Conservation (phyloP, 179 eudicot species). For the Corrigiola litoralis region DNA sequence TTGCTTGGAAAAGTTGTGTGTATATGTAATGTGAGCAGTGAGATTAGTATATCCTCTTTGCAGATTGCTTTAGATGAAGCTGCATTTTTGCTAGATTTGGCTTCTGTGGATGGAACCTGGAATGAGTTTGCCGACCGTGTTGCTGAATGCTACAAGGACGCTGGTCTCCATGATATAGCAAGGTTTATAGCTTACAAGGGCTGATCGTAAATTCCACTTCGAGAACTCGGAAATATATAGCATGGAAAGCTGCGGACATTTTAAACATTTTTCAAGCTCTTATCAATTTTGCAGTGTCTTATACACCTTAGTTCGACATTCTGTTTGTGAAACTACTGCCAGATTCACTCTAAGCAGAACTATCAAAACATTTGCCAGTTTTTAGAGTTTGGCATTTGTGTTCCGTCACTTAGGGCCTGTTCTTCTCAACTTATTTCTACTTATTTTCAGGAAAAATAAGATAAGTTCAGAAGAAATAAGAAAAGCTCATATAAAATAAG, state of each 20-base stretch:
- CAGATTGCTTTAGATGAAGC: slow-evolving; percentile 92
- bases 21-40: not conserved
- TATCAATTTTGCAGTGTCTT: not conserved
- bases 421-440: too few relatives aligned
- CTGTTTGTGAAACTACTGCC: not conserved
- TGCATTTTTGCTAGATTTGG: slow-evolving; percentile 84
- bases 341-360: not conserved
- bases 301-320: not conserved
- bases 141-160: slow-evolving; percentile 71
- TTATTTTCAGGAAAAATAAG: too few relatives aligned
- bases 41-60: slow-evolving; percentile 2
- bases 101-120: slow-evolving; percentile 93
- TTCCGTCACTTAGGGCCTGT: not conserved
- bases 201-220: slow-evolving; percentile 8
- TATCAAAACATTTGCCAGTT: not conserved
- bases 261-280: slow-evolving; percentile 4
- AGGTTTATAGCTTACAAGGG: slow-evolving; percentile 55
- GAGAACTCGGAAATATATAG: not conserved
- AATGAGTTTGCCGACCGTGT: slow-evolving; percentile 53
- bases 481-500: too few relatives aligned
- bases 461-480: too few relatives aligned
- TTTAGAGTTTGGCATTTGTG: not conserved
- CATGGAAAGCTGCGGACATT: not conserved
- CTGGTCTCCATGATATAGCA: slow-evolving; percentile 68
- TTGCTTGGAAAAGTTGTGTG: not conserved